Conservation (phyloP, 1,284 basidiomycete species). For the Trametes versicolor region DNA sequence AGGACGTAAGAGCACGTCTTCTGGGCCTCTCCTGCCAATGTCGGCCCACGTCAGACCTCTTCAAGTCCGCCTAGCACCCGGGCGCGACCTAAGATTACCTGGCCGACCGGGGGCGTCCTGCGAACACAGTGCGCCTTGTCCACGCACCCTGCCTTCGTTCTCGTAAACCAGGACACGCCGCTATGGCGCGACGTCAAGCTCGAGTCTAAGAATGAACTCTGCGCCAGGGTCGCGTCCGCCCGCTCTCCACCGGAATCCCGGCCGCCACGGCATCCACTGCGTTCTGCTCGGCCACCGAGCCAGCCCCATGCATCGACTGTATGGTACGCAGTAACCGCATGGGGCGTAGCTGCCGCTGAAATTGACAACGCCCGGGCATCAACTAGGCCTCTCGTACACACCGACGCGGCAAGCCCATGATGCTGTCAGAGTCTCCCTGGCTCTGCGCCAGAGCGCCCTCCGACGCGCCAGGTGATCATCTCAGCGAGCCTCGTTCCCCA, state of each 20-base stretch:
- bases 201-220: neutral
- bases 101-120: neutral
- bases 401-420: constrained; percentile 7
- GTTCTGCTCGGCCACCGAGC: neutral
- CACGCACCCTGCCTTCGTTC: neutral
- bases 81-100: neutral
- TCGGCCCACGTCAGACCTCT: neutral
- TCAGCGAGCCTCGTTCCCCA: neutral
- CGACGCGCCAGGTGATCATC: neutral
- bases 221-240: neutral
- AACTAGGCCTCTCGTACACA: constrained; percentile 4
- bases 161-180: neutral
- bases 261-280: neutral
- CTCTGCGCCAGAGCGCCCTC: neutral
- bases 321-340: neutral
- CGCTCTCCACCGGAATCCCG: neutral
- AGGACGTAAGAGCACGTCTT: constrained; percentile 14
- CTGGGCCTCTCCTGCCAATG: constrained; percentile 14
- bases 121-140: neutral
- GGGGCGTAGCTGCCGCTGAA: constrained; percentile 4
- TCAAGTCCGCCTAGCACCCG: neutral
- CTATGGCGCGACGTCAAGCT: neutral
- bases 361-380: constrained; percentile 5
- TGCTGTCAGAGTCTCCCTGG: neutral
- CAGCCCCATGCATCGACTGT: neutral